A percentile compares a stretch with the other conserved stretches of the same genome.
Conservation (phyloP, 2,329 filamentous ascomycete species). For the Penicillium freii region DNA sequence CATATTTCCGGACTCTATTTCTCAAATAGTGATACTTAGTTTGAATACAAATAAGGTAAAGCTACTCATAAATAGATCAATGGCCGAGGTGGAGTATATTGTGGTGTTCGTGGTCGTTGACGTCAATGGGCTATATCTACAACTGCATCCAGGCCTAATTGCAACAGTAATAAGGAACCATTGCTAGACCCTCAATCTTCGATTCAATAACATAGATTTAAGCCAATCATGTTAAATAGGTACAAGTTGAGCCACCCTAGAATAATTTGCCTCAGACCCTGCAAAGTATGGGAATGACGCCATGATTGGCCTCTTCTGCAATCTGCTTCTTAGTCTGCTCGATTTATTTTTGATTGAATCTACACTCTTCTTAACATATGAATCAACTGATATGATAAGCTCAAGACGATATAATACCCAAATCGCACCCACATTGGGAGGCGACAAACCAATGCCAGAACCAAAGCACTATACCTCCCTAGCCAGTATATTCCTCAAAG, state of each 20-base stretch:
- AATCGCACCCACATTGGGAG: neutral
- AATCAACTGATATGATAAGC: neutral
- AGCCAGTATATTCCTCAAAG: constrained; percentile 27
- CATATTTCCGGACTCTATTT: neutral
- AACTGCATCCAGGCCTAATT: neutral
- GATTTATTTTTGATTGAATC: neutral
- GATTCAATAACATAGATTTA: neutral
- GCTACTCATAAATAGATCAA: neutral
- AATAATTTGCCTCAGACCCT: neutral
- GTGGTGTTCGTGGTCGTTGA: neutral
- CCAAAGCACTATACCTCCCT: constrained; percentile 15
- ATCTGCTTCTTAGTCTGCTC: neutral
- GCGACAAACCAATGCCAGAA: constrained; percentile 7
- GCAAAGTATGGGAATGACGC: constrained; percentile 6
- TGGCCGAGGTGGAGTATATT: neutral
- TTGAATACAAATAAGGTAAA: too few species aligned
- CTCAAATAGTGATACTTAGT: neutral
- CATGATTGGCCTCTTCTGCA: constrained; percentile 3
- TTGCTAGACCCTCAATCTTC: neutral
- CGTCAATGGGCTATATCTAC: neutral
- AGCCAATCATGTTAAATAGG: neutral
- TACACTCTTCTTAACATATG: too few species aligned
- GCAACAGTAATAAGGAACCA: neutral
- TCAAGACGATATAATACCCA: neutral
- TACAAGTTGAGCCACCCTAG: neutral